Evolutionary conservation across 2,329 filamentous ascomycete species (phyloP).

Genomic region (Ophioceras dolichostomum): DNA sequence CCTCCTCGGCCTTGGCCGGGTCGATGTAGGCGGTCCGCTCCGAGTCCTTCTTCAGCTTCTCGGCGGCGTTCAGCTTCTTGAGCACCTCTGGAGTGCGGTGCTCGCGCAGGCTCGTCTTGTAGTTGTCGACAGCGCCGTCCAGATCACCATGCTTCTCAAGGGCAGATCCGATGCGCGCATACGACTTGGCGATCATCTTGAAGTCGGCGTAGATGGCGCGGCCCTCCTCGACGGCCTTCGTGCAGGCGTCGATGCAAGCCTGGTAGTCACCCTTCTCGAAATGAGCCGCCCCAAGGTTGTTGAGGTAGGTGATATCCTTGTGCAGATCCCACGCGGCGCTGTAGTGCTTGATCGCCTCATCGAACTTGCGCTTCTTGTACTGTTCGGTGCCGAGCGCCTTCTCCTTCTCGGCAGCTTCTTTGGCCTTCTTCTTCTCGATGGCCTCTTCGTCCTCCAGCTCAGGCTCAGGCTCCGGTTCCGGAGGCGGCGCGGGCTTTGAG

Average conservation of each 20-base stretch:
- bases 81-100: conserved; percentile 92
- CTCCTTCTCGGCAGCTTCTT: conserved; percentile 85
- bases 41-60: conserved; percentile 71
- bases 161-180: conserved; percentile 83
- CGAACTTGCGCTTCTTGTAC: conserved; percentile 98
- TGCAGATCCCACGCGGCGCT: conserved; percentile 83
- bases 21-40: conserved; percentile 76
- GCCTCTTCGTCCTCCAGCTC: conserved; percentile 72
- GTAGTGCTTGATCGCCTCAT: conserved; percentile 90
- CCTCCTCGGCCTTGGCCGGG: conserved; percentile 86
- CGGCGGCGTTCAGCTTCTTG: conserved; percentile 78
- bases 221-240: conserved; percentile 80
- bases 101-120: conserved; percentile 88
- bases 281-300: conserved; percentile 86
- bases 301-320: conserved; percentile 97
- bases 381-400: conserved; percentile 88
- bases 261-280: conserved; percentile 96
- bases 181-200: conserved; percentile 98
- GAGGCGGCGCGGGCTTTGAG: conserved; percentile 34
- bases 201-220: conserved; percentile 88
- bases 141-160: conserved; percentile 86
- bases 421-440: conserved; percentile 73
- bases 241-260: conserved; percentile 74
- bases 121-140: conserved; percentile 70
- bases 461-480: conserved; percentile 52